phyloP scores from a whole-genome alignment of 441 rosid species.

The Flueggea neowawraea region DNA sequence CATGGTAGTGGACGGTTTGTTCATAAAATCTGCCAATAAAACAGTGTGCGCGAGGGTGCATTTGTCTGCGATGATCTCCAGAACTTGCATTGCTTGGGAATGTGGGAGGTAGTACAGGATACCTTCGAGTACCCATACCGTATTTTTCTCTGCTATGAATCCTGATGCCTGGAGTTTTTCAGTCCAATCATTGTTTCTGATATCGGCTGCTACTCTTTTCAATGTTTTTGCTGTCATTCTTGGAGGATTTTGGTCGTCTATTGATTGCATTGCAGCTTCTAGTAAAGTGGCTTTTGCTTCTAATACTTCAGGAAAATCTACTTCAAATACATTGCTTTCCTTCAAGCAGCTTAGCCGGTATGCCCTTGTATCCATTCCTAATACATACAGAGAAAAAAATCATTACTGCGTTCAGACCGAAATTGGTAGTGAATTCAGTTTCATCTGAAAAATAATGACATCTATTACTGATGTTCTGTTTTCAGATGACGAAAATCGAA shows the following conservation, averaged over 20 bases:
- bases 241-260: constrained; percentile 32
- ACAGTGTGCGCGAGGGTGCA: constrained; percentile 54
- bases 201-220: constrained; percentile 71
- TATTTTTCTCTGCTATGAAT: constrained; percentile 54
- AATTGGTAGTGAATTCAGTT: no score
- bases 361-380: constrained; percentile 95
- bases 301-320: constrained; percentile 78
- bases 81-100: constrained; percentile 80
- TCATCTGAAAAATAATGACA: no score
- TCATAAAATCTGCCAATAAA: constrained; percentile 94
- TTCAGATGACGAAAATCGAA: no score
- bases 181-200: constrained; percentile 63
- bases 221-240: constrained; percentile 65
- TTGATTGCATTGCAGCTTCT: constrained; percentile 54
- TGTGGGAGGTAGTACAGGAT: constrained; percentile 83
- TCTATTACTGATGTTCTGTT: no score
- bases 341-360: constrained; percentile 70
- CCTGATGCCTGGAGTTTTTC: constrained; percentile 73
- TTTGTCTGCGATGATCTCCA: constrained; percentile 73
- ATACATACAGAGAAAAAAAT: neutral
- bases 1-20: constrained; percentile 74
- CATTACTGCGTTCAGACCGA: neutral
- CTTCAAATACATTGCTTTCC: constrained; percentile 72
- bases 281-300: constrained; percentile 57
- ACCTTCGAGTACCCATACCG: constrained; percentile 91